A percentile compares a stretch with the other conserved stretches of the same genome.
These are phyloP conservation scores for Penicillium sp. DNA, from an alignment of 2,329 filamentous ascomycete genomes.

Conservation along the genomic window DNA sequence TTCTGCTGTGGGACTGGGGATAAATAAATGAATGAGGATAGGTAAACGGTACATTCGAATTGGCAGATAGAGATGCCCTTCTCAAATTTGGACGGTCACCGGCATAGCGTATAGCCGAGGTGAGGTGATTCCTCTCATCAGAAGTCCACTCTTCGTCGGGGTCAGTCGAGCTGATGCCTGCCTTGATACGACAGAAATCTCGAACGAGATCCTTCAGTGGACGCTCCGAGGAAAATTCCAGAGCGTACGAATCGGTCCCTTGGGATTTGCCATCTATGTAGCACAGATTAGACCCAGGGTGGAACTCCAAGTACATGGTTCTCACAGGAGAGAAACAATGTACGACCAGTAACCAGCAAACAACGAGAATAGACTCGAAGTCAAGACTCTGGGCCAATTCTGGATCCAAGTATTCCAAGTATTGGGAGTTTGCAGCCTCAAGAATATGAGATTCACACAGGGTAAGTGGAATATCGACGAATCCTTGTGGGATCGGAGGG, in stretches of 20 bases:
- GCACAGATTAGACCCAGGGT: background rate
- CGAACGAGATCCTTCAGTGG: background rate
- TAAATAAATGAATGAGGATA: background rate
- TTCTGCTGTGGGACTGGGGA: too few species aligned
- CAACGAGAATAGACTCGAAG: background rate
- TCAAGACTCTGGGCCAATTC: background rate
- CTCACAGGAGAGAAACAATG: background rate
- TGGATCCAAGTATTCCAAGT: background rate
- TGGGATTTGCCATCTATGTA: background rate
- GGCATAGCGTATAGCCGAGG: background rate
- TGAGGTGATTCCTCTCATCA: background rate
- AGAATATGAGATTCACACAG: background rate
- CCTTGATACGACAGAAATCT: background rate
- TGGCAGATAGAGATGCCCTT: background rate
- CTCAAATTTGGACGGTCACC: background rate
- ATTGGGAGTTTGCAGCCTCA: background rate
- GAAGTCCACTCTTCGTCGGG: background rate
- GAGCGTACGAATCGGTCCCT: background rate
- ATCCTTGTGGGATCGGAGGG: background rate
- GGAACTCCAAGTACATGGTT: background rate
- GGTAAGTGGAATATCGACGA: background rate
- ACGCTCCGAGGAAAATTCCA: background rate
- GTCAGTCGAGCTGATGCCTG: background rate
- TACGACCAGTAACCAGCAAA: background rate
- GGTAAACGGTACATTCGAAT: background rate